A percentile compares a stretch with the other conserved stretches of the same genome.
phyloP scores from a whole-genome alignment of 2,329 filamentous ascomycete species.

The Penicillium griseofulvum region DNA sequence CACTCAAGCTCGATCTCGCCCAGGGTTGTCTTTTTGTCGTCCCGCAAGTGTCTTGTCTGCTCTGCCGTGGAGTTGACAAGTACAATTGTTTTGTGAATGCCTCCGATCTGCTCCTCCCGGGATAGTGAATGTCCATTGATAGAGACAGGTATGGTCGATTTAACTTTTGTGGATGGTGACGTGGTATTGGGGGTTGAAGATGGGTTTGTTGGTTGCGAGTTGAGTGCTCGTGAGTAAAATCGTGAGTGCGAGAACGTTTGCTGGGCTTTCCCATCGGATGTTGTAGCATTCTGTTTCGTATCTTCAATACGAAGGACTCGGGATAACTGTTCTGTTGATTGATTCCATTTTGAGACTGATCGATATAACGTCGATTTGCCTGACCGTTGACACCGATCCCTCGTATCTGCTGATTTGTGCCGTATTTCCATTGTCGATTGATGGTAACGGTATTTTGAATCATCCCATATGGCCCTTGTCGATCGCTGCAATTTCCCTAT shows the following conservation, averaged over 20 bases:
- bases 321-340: constrained; percentile 11
- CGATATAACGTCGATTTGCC: constrained; percentile 6
- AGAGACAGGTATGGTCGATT: neutral
- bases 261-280: neutral
- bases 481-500: constrained; percentile 15
- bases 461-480: constrained; percentile 7
- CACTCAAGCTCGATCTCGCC: constrained; percentile 25
- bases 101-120: constrained; percentile 10
- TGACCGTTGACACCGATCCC: constrained; percentile 12
- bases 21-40: constrained; percentile 6
- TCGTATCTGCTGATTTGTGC: constrained; percentile 15
- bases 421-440: constrained; percentile 13
- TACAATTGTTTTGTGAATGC: constrained; percentile 5
- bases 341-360: constrained; percentile 10
- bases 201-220: neutral
- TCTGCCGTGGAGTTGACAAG: constrained; percentile 2
- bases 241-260: neutral
- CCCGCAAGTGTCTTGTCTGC: constrained; percentile 8
- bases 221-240: neutral
- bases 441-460: constrained; percentile 12
- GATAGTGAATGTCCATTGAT: neutral
- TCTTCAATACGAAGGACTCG: neutral
- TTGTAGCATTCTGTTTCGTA: neutral
- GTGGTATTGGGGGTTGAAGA: neutral
- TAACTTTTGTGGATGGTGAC: neutral